Conservation (phyloP, 805 yeast species). For the Metschnikowia reukaufii region DNA sequence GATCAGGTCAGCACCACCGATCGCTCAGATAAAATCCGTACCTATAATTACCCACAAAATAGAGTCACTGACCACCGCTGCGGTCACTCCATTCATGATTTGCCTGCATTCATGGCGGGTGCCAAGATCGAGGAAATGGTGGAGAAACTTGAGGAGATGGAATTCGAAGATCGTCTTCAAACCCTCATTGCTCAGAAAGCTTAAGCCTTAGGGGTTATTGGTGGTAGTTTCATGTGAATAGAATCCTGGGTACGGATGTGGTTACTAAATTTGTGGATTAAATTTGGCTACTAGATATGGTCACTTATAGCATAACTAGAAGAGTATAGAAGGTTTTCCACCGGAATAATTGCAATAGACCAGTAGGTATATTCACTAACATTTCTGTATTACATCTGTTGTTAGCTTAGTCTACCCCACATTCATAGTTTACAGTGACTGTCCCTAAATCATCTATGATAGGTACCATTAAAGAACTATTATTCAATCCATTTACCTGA, state of each 20-base stretch:
- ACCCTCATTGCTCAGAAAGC: conserved; percentile 20
- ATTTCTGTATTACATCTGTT: too few relatives aligned
- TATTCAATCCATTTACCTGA: too few relatives aligned
- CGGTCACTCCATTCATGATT: conserved; percentile 73
- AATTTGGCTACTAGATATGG: too few relatives aligned
- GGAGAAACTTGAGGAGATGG: conserved; percentile 37
- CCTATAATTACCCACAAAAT: conserved; percentile 91
- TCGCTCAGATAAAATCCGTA: conserved; percentile 88
- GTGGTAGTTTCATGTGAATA: not conserved
- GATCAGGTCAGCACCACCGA: conserved; percentile 88
- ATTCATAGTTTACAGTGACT: too few relatives aligned
- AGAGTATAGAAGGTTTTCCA: too few relatives aligned
- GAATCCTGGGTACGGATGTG: not conserved
- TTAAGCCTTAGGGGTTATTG: not conserved
- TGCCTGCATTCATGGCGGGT: conserved; percentile 47
- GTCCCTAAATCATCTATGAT: too few relatives aligned
- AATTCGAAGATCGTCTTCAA: conserved; percentile 37
- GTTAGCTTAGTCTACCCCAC: too few relatives aligned
- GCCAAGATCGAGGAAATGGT: conserved; percentile 34
- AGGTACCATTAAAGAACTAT: too few relatives aligned
- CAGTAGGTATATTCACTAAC: too few relatives aligned
- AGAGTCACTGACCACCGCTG: conserved; percentile 94
- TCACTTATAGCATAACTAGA: too few relatives aligned
- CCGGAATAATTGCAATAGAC: too few relatives aligned
- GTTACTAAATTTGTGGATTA: too few relatives aligned